Evolutionary conservation across 306 rosid species (phyloP).

Genomic region (Spatholobus suberectus): DNA sequence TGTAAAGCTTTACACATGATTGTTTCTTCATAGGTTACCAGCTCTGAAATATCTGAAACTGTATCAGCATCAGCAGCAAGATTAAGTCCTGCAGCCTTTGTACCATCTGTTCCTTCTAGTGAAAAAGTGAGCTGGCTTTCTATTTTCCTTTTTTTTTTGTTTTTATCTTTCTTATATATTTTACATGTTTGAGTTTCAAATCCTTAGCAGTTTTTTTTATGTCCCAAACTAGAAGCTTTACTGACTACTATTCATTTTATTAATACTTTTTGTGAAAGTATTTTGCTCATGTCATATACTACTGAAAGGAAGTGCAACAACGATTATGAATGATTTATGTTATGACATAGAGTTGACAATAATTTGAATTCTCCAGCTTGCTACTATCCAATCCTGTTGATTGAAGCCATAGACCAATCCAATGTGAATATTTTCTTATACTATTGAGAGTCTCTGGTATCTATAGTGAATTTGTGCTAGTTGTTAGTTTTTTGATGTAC

Average conservation of each 20-base stretch:
- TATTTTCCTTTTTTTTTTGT: constrained; percentile 9
- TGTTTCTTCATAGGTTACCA: constrained; percentile 56
- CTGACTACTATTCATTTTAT: background rate
- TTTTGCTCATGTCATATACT: background rate
- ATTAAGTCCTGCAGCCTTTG: constrained; percentile 53
- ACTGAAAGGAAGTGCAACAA: background rate
- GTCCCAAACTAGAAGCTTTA: background rate
- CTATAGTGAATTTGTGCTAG: background rate
- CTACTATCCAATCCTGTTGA: background rate
- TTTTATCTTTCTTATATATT: background rate
- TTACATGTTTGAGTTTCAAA: constrained; percentile 1
- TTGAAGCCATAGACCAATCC: background rate
- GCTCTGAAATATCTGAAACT: constrained; percentile 55
- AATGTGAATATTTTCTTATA: background rate
- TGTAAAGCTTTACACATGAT: constrained; percentile 6
- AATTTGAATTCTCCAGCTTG: background rate
- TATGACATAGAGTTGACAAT: background rate
- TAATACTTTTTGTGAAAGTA: background rate
- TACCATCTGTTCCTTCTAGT: constrained; percentile 48
- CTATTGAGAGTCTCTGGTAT: background rate
- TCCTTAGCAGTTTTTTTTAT: background rate
- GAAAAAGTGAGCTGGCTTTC: constrained; percentile 59
- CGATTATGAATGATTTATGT: background rate
- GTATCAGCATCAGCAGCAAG: constrained; percentile 56
- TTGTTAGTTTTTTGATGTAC: background rate